Evolutionary conservation across 495 filamentous ascomycete species (phyloP), one percentile per base, ranked within the genome.

Genomic region (Lasiosphaeris hirsuta): DNA sequence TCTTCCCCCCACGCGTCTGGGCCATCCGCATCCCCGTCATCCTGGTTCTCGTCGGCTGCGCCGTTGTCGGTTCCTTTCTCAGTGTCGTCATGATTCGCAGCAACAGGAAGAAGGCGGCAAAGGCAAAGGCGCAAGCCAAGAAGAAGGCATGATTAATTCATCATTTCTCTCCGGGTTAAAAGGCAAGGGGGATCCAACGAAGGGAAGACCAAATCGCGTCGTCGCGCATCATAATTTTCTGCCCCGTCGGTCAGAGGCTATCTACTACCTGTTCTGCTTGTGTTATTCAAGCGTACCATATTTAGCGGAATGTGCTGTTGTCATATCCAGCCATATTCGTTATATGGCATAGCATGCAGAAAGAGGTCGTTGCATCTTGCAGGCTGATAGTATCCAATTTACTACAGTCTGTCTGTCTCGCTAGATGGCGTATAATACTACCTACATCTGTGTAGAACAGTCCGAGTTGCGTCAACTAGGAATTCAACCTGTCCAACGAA

Each of bases 1-100:
- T 97, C 75, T 99, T 99, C 78, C 95, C 91, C 38, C 92, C 95
- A 4, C 91, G 95, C 66, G 93, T 96, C 61, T 99, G 94, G 94
- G 94, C 94, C 50, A 96, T 99, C 68, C 92, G 95, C 68, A 92
- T 99, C 67, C 94, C 94, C 56, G 92, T 99, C 63, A 96, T 97
- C 69, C 86, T 97, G 49, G 86, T 96, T 51, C 85, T 99, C 14
- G 80, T 97, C 58, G 94, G 89, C 42, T 91, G 84, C 23, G 92
- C 94, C 39, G 92, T 99, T 63, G 93, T 99, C 37, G 95, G 95
- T 39, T 94, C 89, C 52, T 97, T 99, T 78, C 81, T 99, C 65
- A 86, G 89, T 64, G 86, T 97, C 65, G 93, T 97, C 63, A 99
- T 99, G 94, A 97, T 99, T 76, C 85, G 91, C 70, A 96, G 92